Percentiles rank a stretch among this genome's conserved stretches.
phyloP scores from a whole-genome alignment of 2,329 filamentous ascomycete species.

The Phaeoacremonium minimum region DNA sequence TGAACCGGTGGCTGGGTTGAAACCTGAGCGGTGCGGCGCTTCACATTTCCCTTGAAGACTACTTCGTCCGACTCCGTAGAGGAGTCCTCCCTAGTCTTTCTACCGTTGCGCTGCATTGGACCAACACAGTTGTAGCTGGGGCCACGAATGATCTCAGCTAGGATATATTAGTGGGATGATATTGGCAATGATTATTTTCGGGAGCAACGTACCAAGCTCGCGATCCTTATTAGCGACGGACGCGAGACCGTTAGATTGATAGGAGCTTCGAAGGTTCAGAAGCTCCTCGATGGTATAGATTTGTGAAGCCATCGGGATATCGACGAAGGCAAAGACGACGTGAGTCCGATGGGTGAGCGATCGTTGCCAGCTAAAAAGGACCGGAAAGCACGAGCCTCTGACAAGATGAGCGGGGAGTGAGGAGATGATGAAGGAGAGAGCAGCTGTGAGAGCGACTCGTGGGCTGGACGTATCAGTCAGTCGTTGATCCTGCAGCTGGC shows the following conservation, averaged over 20 bases:
- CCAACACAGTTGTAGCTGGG: conserved; percentile 12
- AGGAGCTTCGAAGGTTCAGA: conserved; percentile 28
- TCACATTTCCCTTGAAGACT: conserved; percentile 29
- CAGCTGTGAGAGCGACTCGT: conserved; percentile 19
- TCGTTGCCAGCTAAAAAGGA: conserved; percentile 32
- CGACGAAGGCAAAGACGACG: conserved; percentile 33
- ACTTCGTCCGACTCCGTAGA: conserved; percentile 30
- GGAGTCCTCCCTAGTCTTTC: conserved; percentile 24
- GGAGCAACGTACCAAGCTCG: conserved; percentile 10
- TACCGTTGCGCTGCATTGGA: conserved; percentile 10
- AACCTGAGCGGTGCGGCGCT: conserved; percentile 12
- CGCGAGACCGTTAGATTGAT: conserved; percentile 5
- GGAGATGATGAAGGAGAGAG: conserved; percentile 24
- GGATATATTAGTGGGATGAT: conserved; percentile 1
- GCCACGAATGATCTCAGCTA: conserved; percentile 22
- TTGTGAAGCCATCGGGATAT: conserved; percentile 33
- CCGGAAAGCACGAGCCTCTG: conserved; percentile 22
- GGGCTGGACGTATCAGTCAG: conserved; percentile 26
- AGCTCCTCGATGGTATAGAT: conserved; percentile 41
- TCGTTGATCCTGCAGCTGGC: conserved; percentile 33
- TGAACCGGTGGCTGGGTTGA: conserved; percentile 1
- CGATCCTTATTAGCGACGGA: conserved; percentile 8
- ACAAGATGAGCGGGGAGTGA: conserved; percentile 16
- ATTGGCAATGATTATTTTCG: background rate
- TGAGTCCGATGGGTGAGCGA: conserved; percentile 28